Base-by-base conservation (phyloP, 2,329 filamentous ascomycete genomes). In the Apiospora hydei region DNA sequence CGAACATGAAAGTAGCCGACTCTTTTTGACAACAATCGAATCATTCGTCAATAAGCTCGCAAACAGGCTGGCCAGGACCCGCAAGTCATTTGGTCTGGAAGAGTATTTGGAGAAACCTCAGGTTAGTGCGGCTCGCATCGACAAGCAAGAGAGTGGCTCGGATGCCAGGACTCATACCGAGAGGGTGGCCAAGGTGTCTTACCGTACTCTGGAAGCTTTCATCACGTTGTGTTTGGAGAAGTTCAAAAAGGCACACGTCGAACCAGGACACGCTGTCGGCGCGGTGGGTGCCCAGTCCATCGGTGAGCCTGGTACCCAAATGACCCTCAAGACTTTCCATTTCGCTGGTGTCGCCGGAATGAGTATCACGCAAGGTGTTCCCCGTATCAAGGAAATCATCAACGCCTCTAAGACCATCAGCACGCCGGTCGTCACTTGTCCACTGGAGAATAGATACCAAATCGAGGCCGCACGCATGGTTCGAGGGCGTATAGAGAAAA, bases 351-450 rank as follows among this genome's bases (percentile, higher is more conserved):
- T 99, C 75, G 96, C 96, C 61, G 96, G 96, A 82, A 98, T 99
- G 96, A 98, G 94, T 88, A 98, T 99, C 80, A 99, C 96, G 0
- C 94, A 98, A 80, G 96, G 96, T 93, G 96, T 99, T 8, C 96
- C 96, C 1, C 96, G 96, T 91, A 99, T 99, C 86, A 99, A 99
- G 85, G 96, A 99, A 87, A 99, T 99, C 77, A 99, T 99, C 90
- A 99, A 99, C 84, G 96, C 96, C 7, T 98, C 95, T 11, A 97
- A 95, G 81, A 86, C 87, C 69, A 99, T 99, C 83, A 97, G 93
- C 81, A 99, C 96, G 0, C 96, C 96, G 0, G 93, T 99, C 80
- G 97, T 99, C 76, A 91, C 90, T 7, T 98, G 96, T 78, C 92
- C 94, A 5, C 87, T 98, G 6, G 88, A 94, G 75, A 96, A 95